Conservation (phyloP, 108 stramenopile genomes). For the Cyclotella cryptica region DNA sequence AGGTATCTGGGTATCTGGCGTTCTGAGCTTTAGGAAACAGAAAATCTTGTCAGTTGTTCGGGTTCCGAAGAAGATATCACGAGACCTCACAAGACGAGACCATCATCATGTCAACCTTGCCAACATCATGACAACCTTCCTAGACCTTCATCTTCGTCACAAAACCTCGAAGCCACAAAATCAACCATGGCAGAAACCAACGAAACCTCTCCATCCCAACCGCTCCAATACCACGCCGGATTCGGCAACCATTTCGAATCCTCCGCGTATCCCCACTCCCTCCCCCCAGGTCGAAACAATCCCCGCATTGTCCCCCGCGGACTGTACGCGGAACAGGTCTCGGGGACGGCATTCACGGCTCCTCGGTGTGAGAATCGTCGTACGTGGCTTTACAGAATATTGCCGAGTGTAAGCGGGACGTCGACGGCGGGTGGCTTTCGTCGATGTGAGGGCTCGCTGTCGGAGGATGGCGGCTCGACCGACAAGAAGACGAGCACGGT, state of each 20-base stretch:
- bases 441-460: constrained; percentile 8
- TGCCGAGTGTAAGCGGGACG: constrained; percentile 70
- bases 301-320: constrained; percentile 83
- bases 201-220: not conserved
- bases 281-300: constrained; percentile 91
- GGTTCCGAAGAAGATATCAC: too few relatives aligned
- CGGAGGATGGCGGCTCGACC: not conserved
- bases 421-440: constrained; percentile 25
- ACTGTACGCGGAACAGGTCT: constrained; percentile 92
- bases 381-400: constrained; percentile 84
- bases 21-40: not conserved
- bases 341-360: constrained; percentile 92
- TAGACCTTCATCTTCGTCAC: not conserved
- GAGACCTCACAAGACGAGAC: too few relatives aligned
- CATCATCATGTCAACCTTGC: too few relatives aligned
- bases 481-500: too few relatives aligned
- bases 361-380: constrained; percentile 82
- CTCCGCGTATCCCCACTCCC: constrained; percentile 73
- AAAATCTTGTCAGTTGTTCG: not conserved
- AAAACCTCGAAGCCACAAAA: not conserved
- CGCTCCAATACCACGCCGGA: constrained; percentile 54
- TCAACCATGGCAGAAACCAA: not conserved
- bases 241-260: constrained; percentile 88
- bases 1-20: too few relatives aligned
- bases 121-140: too few relatives aligned